Conservation (phyloP, 306 rosid genomes). For the Leucaena leucocephala region DNA sequence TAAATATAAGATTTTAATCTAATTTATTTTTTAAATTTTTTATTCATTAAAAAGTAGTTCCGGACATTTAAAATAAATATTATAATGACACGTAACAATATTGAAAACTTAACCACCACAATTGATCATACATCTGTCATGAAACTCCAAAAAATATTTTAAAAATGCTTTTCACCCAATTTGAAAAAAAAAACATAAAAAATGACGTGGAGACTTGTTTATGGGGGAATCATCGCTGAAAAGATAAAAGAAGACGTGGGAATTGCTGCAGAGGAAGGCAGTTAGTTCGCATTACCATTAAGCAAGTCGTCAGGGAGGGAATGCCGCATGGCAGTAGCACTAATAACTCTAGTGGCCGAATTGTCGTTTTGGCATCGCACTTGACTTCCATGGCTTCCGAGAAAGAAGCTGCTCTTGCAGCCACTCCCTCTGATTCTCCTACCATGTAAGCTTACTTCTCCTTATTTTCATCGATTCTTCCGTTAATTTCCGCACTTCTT, state of each 20-base stretch:
- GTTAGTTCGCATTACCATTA: not conserved
- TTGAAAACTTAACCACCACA: too few species aligned
- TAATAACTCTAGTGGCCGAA: not conserved
- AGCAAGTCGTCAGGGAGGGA: not conserved
- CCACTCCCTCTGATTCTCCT: conserved; percentile 66
- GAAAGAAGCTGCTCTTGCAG: conserved; percentile 71
- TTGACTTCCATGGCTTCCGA: conserved; percentile 61
- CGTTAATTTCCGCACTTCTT: not conserved
- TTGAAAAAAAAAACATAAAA: too few species aligned
- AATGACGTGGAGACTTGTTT: not conserved
- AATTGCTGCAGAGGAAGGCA: not conserved
- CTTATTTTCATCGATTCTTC: not conserved
- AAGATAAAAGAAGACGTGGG: not conserved
- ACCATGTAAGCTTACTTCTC: conserved; percentile 52
- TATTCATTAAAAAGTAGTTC: too few species aligned
- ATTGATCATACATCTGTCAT: too few species aligned
- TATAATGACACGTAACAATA: too few species aligned
- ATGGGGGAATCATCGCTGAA: not conserved
- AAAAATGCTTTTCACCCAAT: too few species aligned
- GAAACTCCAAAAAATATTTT: too few species aligned
- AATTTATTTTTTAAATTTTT: too few species aligned
- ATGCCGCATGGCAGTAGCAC: not conserved
- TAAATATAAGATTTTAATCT: too few species aligned
- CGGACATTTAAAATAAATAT: too few species aligned
- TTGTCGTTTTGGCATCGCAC: conserved; percentile 24